Evolutionary conservation across 345 rosid species (phyloP), one percentile per base, ranked within the genome.

Genomic region (Eucalyptus pauciflora): DNA sequence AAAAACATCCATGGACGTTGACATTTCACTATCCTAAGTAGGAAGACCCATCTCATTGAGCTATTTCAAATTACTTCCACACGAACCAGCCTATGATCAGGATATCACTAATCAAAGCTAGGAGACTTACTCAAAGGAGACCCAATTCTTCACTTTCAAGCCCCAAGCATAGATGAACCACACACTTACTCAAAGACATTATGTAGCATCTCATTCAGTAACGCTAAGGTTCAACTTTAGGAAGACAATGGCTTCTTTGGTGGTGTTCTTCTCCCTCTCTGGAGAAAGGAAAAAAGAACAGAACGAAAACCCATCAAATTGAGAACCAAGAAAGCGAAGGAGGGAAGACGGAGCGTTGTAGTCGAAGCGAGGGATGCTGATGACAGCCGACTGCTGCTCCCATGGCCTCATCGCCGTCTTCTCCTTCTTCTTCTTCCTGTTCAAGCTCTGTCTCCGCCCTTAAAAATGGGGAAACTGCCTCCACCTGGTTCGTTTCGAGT

Each of bases 181-280:
- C 2, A 16, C 20, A n/a, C 43, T 54, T 10, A 54, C 11, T 48
- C 50, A 48, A 11, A 25, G 11, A 25, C 64, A 58, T 58, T 10
- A 58, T 58, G 64, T 12, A 2, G 45, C 81, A 3, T 37, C 46
- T 71, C 45, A 71, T 6, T 2, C 14, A 10, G 81, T 71, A 22
- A 1, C 45, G 46, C 46, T 71, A 71, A 71, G 7, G 25, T 37
- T 71, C 81, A 17, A 71, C 46, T 37, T 71, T 37, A 18, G 18
- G 46, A 71, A 71, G 81, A 25, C 81, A 16, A 37, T 67, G 79
- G 22, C 37, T 64, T 64, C 76, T 64, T 64, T 27, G 13, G 99
- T 96, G 50, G 99, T 97, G 92, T 98, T 96, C 86, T 97, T 97
- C 93, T 96, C 98, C 94, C 99, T 94, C 93, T 94, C 99, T 95